Percentiles rank a stretch among this genome's conserved stretches.
These are phyloP conservation scores for Trypanosoma avium DNA, from an alignment of 208 protist species.

Conservation along the genomic window DNA sequence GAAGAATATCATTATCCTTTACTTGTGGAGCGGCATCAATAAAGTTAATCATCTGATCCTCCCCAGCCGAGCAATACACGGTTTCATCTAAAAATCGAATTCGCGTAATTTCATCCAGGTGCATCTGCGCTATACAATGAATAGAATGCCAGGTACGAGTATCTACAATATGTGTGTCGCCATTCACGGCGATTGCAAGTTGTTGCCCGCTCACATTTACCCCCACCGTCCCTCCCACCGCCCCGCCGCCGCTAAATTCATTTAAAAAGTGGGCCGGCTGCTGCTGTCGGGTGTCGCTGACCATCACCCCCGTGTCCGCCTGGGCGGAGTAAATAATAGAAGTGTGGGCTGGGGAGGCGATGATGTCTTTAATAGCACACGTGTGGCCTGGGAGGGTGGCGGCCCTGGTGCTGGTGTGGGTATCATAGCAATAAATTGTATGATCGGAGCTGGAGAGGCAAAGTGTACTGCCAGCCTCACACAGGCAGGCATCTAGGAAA, in stretches of 20 bases:
- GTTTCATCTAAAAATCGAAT: conserved; percentile 63
- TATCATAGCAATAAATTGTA: conserved; percentile 68
- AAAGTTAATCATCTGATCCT: conserved; percentile 91
- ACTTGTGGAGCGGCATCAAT: conserved; percentile 38
- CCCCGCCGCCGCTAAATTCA: conserved; percentile 53
- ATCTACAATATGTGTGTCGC: conserved; percentile 70
- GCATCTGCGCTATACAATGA: conserved; percentile 56
- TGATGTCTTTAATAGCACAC: conserved; percentile 51
- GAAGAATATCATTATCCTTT: conserved; percentile 76
- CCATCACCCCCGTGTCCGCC: conserved; percentile 80
- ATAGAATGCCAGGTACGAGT: conserved; percentile 50
- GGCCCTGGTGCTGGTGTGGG: conserved; percentile 40
- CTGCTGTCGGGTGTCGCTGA: conserved; percentile 59
- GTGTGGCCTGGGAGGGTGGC: conserved; percentile 64
- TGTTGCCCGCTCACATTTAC: conserved; percentile 38
- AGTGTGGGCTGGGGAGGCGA: conserved; percentile 42
- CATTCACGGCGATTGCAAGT: conserved; percentile 52
- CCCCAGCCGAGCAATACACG: conserved; percentile 72
- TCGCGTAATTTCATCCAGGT: conserved; percentile 83
- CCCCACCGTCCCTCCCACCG: conserved; percentile 36
- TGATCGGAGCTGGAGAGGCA: conserved; percentile 63
- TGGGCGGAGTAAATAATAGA: conserved; percentile 67
- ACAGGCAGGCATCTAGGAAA: conserved; percentile 72
- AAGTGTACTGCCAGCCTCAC: conserved; percentile 40
- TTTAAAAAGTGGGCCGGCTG: conserved; percentile 54